A percentile compares a stretch with the other conserved stretches of the same genome.
Evolutionary conservation across 106 monocot species (phyloP).

Genomic region (Gastrodia elata): DNA sequence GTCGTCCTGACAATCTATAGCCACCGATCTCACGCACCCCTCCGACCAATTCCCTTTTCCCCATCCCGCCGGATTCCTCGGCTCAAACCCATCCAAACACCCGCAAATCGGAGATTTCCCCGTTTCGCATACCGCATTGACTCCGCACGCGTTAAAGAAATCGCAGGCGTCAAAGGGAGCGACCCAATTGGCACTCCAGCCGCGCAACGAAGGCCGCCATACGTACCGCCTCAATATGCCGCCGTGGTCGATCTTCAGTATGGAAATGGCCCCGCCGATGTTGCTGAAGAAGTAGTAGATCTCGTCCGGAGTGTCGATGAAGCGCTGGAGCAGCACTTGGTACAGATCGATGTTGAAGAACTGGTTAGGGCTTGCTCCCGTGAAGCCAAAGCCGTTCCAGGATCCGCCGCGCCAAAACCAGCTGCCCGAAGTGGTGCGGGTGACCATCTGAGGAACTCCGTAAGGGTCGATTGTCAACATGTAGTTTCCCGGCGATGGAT

Average conservation of each 20-base stretch:
- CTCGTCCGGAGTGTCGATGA: conserved; percentile 14
- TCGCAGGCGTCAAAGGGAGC: conserved; percentile 28
- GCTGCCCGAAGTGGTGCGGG: neutral
- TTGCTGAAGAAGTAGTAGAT: conserved; percentile 9
- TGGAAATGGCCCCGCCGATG: neutral
- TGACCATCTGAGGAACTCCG: neutral
- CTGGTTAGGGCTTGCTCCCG: neutral
- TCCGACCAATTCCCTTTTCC: conserved; percentile 12
- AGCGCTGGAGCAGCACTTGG: conserved; percentile 1
- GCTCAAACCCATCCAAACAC: conserved; percentile 44
- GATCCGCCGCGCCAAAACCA: conserved; percentile 10
- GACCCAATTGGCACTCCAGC: conserved; percentile 24
- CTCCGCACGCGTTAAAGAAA: conserved; percentile 23
- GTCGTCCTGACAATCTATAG: conserved; percentile 23
- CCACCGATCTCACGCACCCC: conserved; percentile 18
- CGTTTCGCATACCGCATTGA: conserved; percentile 30
- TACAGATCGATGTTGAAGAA: neutral
- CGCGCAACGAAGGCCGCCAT: conserved; percentile 3
- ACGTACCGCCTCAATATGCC: conserved; percentile 7
- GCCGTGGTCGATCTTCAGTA: conserved; percentile 6
- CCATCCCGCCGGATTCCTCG: conserved; percentile 11
- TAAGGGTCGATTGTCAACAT: neutral
- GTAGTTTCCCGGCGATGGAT: conserved; percentile 23
- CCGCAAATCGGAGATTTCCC: conserved; percentile 25
- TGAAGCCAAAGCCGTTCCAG: conserved; percentile 12